Conservation (phyloP, 2,329 filamentous ascomycete genomes). For the Botryotinia globosa region DNA sequence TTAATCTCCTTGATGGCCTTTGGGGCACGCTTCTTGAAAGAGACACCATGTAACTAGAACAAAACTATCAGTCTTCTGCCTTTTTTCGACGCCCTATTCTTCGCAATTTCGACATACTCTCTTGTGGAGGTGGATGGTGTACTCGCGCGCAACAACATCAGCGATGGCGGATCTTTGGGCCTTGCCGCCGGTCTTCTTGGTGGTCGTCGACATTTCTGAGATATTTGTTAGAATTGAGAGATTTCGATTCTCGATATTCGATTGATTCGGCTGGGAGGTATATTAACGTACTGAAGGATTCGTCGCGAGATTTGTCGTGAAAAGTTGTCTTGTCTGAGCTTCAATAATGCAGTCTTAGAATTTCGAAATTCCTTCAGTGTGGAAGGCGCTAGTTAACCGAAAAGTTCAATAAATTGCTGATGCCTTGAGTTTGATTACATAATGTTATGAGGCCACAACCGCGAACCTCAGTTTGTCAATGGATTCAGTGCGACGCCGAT, state of each 20-base stretch:
- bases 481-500: constrained; percentile 15
- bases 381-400: constrained; percentile 20
- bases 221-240: constrained; percentile 13
- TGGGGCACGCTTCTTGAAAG: constrained; percentile 99
- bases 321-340: constrained; percentile 27
- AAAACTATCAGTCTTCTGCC: constrained; percentile 48
- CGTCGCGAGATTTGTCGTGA: constrained; percentile 31
- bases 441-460: background rate
- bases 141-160: constrained; percentile 99
- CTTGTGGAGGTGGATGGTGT: constrained; percentile 99
- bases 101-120: constrained; percentile 65
- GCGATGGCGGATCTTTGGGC: constrained; percentile 86
- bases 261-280: constrained; percentile 13
- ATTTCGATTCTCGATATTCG: constrained; percentile 11
- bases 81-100: constrained; percentile 14
- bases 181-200: constrained; percentile 70
- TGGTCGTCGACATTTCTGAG: constrained; percentile 61
- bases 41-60: constrained; percentile 84
- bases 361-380: constrained; percentile 26
- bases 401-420: constrained; percentile 7
- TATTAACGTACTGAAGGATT: constrained; percentile 31
- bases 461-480: background rate
- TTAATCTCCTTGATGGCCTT: constrained; percentile 99
- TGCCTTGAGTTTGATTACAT: constrained; percentile 1
- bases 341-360: constrained; percentile 15